Evolutionary conservation across 192 early-diverging fungal species (phyloP).

Genomic region (Entophlyctis luteolus): DNA sequence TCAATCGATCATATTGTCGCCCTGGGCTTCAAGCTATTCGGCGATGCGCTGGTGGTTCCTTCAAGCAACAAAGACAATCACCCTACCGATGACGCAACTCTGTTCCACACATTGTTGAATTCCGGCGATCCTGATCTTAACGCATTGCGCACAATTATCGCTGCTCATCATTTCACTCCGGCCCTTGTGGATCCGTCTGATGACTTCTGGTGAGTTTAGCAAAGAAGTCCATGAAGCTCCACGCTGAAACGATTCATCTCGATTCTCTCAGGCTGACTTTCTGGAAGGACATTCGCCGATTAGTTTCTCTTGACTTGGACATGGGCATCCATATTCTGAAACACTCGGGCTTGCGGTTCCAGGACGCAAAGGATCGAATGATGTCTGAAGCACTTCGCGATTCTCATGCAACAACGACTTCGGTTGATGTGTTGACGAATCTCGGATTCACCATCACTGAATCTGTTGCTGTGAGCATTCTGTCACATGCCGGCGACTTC

Average conservation of each 20-base stretch:
- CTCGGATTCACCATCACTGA: background rate
- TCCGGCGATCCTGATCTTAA: background rate
- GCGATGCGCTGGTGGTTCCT: slow-evolving; percentile 5
- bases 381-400: background rate
- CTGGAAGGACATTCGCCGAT: background rate
- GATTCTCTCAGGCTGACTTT: background rate
- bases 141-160: background rate
- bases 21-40: slow-evolving; percentile 22
- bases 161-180: slow-evolving; percentile 12
- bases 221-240: background rate
- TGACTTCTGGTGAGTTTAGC: slow-evolving; percentile 3
- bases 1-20: slow-evolving; percentile 23
- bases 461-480: background rate
- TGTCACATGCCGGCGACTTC: background rate
- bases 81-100: background rate
- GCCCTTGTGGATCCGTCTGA: background rate
- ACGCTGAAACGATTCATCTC: background rate
- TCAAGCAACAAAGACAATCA: background rate
- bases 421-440: background rate
- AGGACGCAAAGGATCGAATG: slow-evolving; percentile 1
- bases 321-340: background rate
- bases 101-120: background rate
- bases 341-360: background rate
- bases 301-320: slow-evolving; percentile 2
- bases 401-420: background rate